Conservation (phyloP, 805 yeast species). For the Metschnikowia sp. region DNA sequence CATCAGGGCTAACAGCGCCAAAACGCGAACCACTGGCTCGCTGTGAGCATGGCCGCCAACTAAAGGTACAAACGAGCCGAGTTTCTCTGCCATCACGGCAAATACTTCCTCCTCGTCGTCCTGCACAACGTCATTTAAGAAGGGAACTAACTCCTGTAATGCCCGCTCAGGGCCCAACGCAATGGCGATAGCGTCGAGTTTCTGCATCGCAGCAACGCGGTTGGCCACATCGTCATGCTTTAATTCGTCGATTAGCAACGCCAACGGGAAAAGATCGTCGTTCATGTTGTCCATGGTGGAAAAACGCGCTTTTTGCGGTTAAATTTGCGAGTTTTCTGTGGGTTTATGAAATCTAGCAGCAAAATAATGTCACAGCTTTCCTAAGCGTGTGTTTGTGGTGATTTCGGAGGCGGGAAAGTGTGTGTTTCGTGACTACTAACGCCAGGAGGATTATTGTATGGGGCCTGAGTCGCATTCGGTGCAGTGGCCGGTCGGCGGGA, state of each 20-base stretch:
- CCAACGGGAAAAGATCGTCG: constrained; percentile 86
- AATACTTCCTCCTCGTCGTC: constrained; percentile 99
- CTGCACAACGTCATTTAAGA: constrained; percentile 81
- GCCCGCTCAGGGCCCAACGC: constrained; percentile 95
- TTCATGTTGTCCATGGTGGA: constrained; percentile 21
- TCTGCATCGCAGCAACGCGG: constrained; percentile 91
- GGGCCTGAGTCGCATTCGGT: no score
- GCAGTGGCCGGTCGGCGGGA: no score
- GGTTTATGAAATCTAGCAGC: no score
- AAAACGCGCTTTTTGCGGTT: no score
- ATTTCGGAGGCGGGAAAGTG: no score
- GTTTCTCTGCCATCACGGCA: constrained; percentile 86
- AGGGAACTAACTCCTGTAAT: constrained; percentile 83
- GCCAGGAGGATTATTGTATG: no score
- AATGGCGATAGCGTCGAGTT: constrained; percentile 88
- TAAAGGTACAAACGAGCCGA: constrained; percentile 82
- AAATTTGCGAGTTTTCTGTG: no score
- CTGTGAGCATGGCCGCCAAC: constrained; percentile 72
- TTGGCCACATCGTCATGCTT: constrained; percentile 94
- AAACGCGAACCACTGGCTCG: constrained; percentile 55
- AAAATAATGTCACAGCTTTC: no score
- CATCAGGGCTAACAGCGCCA: constrained; percentile 82
- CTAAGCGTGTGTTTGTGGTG: no score
- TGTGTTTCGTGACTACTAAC: no score
- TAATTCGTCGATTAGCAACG: constrained; percentile 93